A percentile compares a stretch with the other conserved stretches of the same genome.
Evolutionary conservation across 805 yeast species (phyloP).

Genomic region (Yamadazyma philogaea): DNA sequence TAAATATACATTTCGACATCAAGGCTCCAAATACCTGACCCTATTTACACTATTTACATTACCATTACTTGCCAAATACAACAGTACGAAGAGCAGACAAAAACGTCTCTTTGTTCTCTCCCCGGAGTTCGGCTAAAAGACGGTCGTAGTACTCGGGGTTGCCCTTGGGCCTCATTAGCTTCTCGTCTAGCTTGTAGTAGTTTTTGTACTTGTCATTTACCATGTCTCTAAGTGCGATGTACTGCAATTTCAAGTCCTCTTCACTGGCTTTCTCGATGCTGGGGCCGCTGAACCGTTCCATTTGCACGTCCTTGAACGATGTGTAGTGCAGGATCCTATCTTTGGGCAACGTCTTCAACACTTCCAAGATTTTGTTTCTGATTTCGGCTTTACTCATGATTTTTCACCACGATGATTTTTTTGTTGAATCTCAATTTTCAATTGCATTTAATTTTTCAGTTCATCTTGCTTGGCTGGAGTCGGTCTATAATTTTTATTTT

Average conservation of each 20-base stretch:
- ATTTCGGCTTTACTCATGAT: slow-evolving; percentile 45
- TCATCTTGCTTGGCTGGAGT: too few relatives aligned
- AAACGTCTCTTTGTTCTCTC: slow-evolving; percentile 65
- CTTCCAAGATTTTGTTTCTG: slow-evolving; percentile 54
- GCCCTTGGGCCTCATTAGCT: slow-evolving; percentile 75
- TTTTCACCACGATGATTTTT: background rate
- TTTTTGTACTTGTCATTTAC: slow-evolving; percentile 59
- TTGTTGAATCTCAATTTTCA: too few relatives aligned
- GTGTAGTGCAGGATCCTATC: slow-evolving; percentile 68
- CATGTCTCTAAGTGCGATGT: slow-evolving; percentile 53
- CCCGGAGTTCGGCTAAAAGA: slow-evolving; percentile 65
- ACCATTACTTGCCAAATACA: slow-evolving; percentile 59
- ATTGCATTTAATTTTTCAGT: too few relatives aligned
- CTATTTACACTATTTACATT: background rate
- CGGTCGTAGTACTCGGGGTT: slow-evolving; percentile 76
- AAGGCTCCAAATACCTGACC: too few relatives aligned
- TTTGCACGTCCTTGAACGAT: slow-evolving; percentile 65
- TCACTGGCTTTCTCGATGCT: slow-evolving; percentile 39
- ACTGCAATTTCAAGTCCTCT: slow-evolving; percentile 56
- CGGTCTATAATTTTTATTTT: too few relatives aligned
- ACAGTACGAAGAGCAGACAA: slow-evolving; percentile 70
- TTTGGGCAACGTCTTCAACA: slow-evolving; percentile 62
- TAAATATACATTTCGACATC: too few relatives aligned
- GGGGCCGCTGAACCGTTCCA: slow-evolving; percentile 38
- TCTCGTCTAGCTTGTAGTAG: slow-evolving; percentile 62